phyloP scores from a whole-genome alignment of 2,329 filamentous ascomycete species.

The Rachicladosporium sp. region DNA sequence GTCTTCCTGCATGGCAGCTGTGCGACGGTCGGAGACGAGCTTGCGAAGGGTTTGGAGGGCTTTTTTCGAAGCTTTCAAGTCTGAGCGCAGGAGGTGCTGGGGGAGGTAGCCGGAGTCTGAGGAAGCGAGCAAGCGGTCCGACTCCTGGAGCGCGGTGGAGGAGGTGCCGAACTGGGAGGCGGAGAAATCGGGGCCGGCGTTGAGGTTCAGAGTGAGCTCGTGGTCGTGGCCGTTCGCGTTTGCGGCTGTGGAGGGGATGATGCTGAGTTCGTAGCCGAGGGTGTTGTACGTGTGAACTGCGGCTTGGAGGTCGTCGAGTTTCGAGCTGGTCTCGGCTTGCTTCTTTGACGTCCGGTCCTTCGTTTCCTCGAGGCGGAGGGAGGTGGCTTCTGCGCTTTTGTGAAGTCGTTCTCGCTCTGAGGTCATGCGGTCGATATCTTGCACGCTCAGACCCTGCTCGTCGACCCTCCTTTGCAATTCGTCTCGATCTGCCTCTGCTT shows the following conservation, averaged over 20 bases:
- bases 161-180: conserved; percentile 37
- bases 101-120: conserved; percentile 78
- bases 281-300: conserved; percentile 88
- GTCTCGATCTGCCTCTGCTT: conserved; percentile 70
- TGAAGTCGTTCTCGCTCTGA: conserved; percentile 89
- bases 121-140: conserved; percentile 72
- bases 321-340: conserved; percentile 73
- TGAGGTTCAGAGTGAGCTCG: conserved; percentile 74
- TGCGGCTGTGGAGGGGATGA: conserved; percentile 72
- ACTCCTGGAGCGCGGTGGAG: conserved; percentile 36
- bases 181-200: conserved; percentile 62
- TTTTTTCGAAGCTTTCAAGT: conserved; percentile 74
- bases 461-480: conserved; percentile 78
- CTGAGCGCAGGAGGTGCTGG: conserved; percentile 72
- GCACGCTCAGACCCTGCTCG: conserved; percentile 85
- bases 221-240: conserved; percentile 79
- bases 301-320: conserved; percentile 84
- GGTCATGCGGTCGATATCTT: conserved; percentile 98
- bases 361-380: conserved; percentile 66
- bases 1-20: conserved; percentile 71
- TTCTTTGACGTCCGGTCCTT: conserved; percentile 75
- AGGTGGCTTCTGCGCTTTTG: conserved; percentile 67
- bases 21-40: conserved; percentile 82
- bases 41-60: conserved; percentile 69
- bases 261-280: conserved; percentile 79